Base-by-base conservation (phyloP, 163 green algal species). In the Volvox carteri region DNA sequence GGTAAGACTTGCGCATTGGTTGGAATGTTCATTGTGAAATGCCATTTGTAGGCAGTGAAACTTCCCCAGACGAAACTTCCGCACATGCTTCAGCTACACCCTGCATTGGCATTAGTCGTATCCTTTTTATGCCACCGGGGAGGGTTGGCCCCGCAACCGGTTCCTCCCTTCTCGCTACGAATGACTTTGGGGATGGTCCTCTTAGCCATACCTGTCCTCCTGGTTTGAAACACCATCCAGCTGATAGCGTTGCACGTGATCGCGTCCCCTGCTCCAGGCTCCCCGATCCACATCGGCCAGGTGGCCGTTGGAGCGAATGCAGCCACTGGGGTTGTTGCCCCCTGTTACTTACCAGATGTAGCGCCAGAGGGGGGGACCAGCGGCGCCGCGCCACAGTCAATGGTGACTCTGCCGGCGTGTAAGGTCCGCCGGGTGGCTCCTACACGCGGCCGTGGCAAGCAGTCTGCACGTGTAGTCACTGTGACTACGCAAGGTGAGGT, bases 401-500 rank as follows among this genome's bases (percentile, higher is more conserved):
- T 62, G 1, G 58, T 87, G 80, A 62, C 42, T 1, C 60, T 88
- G 35, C 81, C 83, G 50, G 83, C 67, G 4, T 28, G 28, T 25
- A 88, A 67, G 4, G 81, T 88, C 83, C 48, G 83, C 4, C 83
- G 83, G 7, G 48, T 52, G 39, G 62, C 50, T 28, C 33, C 48
- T 2, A 74, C 68, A 2, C 37, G 70, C 6, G 86, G 68, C 1
- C 86, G 86, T 35, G 86, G 70, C 1, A 80, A 78, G 48, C 78
- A 72, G 52, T 46, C 76, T 28, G 73, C 84, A 35, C 85, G 85
- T 41, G 62, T 60, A n/a, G 72, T 78, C 30, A 77, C 74, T 2
- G 85, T 90, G 14, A 90, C 54, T 11, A 90, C 73, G 30, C 1
- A 67, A 21, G 84, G 84, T 90, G 41, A 4, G 84, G 14, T 44